phyloP scores from a whole-genome alignment of 208 protist genomes.

The Crithidia brevicula region DNA sequence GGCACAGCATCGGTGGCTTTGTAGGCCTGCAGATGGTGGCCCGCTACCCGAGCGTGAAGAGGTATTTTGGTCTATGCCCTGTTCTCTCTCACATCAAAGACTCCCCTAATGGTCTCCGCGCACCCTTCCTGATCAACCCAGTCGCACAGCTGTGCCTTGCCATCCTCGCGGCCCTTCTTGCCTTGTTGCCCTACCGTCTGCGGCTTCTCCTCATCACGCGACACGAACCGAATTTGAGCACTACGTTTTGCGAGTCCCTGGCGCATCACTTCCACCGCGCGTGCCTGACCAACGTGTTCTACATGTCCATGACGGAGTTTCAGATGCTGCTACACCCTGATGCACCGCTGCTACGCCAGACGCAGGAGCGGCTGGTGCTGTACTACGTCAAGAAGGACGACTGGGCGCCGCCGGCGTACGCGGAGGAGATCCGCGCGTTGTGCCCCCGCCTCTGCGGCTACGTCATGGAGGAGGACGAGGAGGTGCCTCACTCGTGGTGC shows the following conservation, averaged over 20 bases:
- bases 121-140: constrained; percentile 36
- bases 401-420: constrained; percentile 54
- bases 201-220: constrained; percentile 24
- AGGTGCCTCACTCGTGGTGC: constrained; percentile 74
- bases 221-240: constrained; percentile 25
- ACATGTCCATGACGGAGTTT: constrained; percentile 64
- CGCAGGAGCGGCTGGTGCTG: constrained; percentile 64
- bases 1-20: constrained; percentile 85
- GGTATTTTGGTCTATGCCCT: constrained; percentile 70
- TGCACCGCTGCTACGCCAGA: constrained; percentile 34
- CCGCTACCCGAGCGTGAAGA: constrained; percentile 48
- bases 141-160: constrained; percentile 43
- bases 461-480: constrained; percentile 53
- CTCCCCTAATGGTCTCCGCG: constrained; percentile 57
- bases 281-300: constrained; percentile 53
- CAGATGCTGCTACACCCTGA: constrained; percentile 56
- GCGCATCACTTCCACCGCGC: constrained; percentile 31
- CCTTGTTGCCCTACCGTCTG: constrained; percentile 28
- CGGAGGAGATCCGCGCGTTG: constrained; percentile 45
- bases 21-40: constrained; percentile 65
- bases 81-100: constrained; percentile 60
- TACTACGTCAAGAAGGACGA: constrained; percentile 71
- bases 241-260: constrained; percentile 26
- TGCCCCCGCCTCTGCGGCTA: constrained; percentile 45
- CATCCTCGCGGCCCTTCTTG: constrained; percentile 34